These are phyloP conservation scores for Exophiala dermatitidis DNA, from an alignment of 2,329 filamentous ascomycete genomes.

Conservation along the genomic window DNA sequence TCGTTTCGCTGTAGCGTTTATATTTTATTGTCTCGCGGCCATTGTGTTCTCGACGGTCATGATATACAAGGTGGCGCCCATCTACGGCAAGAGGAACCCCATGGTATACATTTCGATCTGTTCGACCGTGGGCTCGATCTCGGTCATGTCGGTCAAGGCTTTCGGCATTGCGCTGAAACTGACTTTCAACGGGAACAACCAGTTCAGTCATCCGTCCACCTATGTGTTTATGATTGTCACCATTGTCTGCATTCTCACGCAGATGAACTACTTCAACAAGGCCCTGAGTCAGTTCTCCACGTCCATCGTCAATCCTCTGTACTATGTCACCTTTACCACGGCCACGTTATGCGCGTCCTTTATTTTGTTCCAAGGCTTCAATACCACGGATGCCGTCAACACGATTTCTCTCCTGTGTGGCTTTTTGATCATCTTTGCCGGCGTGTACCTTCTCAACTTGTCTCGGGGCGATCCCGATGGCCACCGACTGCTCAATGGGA, in stretches of 20 bases:
- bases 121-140: constrained; percentile 92
- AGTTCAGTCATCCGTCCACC: constrained; percentile 89
- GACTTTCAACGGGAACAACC: constrained; percentile 86
- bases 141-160: constrained; percentile 98
- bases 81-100: constrained; percentile 89
- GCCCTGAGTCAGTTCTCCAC: constrained; percentile 93
- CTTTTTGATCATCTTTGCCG: constrained; percentile 89
- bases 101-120: constrained; percentile 96
- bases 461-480: constrained; percentile 86
- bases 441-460: constrained; percentile 93
- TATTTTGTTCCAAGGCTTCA: constrained; percentile 92
- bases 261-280: constrained; percentile 99
- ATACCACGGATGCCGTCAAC: constrained; percentile 85
- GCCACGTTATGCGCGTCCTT: constrained; percentile 91
- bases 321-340: constrained; percentile 96
- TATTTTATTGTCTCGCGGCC: constrained; percentile 76
- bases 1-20: constrained; percentile 57
- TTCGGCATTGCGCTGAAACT: constrained; percentile 97
- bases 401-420: constrained; percentile 87
- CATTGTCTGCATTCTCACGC: constrained; percentile 85
- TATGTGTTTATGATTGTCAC: constrained; percentile 97
- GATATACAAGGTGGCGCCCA: constrained; percentile 90
- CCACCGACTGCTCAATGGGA: constrained; percentile 56
- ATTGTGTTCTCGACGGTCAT: constrained; percentile 79
- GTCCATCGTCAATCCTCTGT: constrained; percentile 92